Base-by-base conservation (phyloP, 495 filamentous ascomycete genomes). In the Penicillium atrosanguineum region DNA sequence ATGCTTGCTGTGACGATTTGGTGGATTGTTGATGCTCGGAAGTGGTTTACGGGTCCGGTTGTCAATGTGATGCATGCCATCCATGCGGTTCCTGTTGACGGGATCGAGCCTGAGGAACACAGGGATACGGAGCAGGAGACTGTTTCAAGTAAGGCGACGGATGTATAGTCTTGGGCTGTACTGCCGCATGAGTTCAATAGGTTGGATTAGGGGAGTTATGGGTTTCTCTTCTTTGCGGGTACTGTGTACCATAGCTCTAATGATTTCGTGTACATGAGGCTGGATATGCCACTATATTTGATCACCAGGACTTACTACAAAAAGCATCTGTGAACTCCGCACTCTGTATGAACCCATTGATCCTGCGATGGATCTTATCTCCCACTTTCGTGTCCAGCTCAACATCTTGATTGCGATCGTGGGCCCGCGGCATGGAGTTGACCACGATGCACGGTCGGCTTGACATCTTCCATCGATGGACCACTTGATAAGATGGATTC, bases 31-130 rank as follows among this genome's bases (percentile, higher is more conserved):
- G 81, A 82, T 63, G 88, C 88, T 5, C 76, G 73, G 20, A 83
- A 83, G 55, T 90, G 88, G 88, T 91, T 91, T 68, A 87, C 82
- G 54, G 88, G 88, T 0, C 88, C 88, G 0, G 87, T 87, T 68
- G 77, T 82, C 26, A 78, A 78, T 65, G 63, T 77, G 9, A 71
- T 76, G 55, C 75, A 78, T 72, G 66, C 67, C 3, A 70, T 73
- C 44, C 63, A 69, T 56, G 28, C 50, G 16, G 38, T 57, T 28
- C 40, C 66, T 21, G 64, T 55, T 50, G 61, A 64, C 42, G 63
- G 63, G 0, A 43, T 67, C 6, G 63, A 67, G 50, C 63, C 63
- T 34, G 57, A 55, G 4, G 12, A 18, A 31, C 29, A 20, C 19
- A 44, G 39, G 19, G 26, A 34, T 2, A 34, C 28, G 0, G 53